Conservation (phyloP, 2,329 filamentous ascomycete genomes). For the Colletotrichum echinochloae region DNA sequence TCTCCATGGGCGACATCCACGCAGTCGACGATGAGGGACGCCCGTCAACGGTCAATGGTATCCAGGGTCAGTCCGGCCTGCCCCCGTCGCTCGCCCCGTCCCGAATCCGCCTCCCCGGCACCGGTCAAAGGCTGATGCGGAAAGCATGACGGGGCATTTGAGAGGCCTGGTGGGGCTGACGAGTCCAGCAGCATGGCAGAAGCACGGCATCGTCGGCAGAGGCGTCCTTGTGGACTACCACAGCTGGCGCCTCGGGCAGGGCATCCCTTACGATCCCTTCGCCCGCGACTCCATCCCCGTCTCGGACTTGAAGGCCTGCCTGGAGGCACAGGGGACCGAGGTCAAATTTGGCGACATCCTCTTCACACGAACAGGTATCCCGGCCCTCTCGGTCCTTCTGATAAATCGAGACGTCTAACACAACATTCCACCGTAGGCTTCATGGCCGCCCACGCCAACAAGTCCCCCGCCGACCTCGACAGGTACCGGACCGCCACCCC, state of each 20-base stretch:
- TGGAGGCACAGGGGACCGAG: conserved; percentile 39
- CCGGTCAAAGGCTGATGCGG: neutral
- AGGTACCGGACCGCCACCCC: conserved; percentile 19
- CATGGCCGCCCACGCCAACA: conserved; percentile 36
- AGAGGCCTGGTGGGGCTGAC: conserved; percentile 1
- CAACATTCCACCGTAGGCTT: conserved; percentile 14
- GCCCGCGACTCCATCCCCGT: conserved; percentile 37
- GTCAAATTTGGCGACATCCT: conserved; percentile 64
- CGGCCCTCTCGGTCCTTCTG: neutral
- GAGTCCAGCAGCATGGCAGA: conserved; percentile 36
- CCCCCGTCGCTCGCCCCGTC: neutral
- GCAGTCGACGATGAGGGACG: conserved; percentile 32
- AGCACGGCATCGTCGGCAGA: conserved; percentile 59
- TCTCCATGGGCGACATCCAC: conserved; percentile 63
- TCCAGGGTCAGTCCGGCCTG: conserved; percentile 26
- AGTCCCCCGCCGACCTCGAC: conserved; percentile 29
- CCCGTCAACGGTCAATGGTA: conserved; percentile 44
- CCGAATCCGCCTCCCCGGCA: neutral
- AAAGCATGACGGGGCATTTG: neutral
- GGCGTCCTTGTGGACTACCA: conserved; percentile 66
- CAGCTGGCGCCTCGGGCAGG: conserved; percentile 55
- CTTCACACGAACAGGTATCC: conserved; percentile 60
- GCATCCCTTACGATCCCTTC: conserved; percentile 41
- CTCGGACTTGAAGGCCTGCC: conserved; percentile 38
- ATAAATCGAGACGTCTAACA: neutral